phyloP scores from a whole-genome alignment of 2,329 filamentous ascomycete species.

The Dichotomopilus funicola region DNA sequence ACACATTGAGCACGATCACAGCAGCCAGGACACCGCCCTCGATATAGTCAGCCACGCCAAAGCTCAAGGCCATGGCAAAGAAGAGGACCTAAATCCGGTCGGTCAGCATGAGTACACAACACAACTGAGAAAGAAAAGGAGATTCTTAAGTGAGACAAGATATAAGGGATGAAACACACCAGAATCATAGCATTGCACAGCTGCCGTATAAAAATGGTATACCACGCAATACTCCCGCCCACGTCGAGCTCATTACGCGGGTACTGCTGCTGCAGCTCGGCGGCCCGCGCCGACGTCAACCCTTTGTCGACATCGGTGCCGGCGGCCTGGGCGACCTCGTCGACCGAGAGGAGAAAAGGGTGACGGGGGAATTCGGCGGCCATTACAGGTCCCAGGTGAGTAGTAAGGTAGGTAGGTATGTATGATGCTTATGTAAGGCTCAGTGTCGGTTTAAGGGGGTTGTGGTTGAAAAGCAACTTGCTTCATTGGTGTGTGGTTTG shows the following conservation, averaged over 20 bases:
- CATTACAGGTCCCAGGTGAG: constrained; percentile 14
- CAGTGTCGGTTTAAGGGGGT: background rate
- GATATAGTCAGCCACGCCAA: constrained; percentile 49
- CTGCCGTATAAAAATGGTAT: constrained; percentile 67
- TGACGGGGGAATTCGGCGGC: constrained; percentile 42
- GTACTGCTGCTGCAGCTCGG: constrained; percentile 51
- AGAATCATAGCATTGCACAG: constrained; percentile 73
- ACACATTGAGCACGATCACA: constrained; percentile 54
- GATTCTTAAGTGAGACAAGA: background rate
- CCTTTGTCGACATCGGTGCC: constrained; percentile 61
- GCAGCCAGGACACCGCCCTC: constrained; percentile 31
- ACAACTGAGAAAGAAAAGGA: constrained; percentile 29
- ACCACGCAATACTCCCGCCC: constrained; percentile 59
- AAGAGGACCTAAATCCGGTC: constrained; percentile 55
- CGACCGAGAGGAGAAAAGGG: constrained; percentile 54
- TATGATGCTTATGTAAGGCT: no score
- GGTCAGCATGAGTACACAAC: constrained; percentile 16
- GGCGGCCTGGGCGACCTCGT: constrained; percentile 57
- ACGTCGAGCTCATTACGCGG: constrained; percentile 66
- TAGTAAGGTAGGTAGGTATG: background rate
- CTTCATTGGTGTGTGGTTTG: constrained; percentile 14
- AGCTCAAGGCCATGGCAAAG: constrained; percentile 68
- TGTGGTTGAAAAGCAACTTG: constrained; percentile 6
- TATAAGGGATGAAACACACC: constrained; percentile 34
- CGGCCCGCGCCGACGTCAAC: constrained; percentile 54